Evolutionary conservation across 441 rosid genomes (phyloP).

Genomic region (Aleurites moluccanus): DNA sequence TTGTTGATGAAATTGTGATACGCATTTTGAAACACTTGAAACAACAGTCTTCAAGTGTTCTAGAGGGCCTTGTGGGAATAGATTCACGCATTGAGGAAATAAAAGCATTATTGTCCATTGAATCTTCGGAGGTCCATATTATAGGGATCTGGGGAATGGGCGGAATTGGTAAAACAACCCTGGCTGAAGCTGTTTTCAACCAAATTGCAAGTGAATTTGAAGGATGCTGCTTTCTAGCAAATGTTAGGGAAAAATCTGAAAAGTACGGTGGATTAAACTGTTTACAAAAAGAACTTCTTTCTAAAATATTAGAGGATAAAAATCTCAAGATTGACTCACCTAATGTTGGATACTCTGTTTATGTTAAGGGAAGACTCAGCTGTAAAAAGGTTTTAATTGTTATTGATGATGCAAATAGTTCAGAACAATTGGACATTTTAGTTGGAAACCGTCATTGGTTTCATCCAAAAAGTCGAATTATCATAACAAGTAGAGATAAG

Average conservation of each 20-base stretch:
- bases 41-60: background rate
- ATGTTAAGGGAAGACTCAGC: background rate
- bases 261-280: background rate
- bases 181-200: conserved; percentile 17
- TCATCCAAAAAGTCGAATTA: conserved; percentile 13
- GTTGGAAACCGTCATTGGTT: background rate
- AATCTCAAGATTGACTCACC: background rate
- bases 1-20: background rate
- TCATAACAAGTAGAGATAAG: conserved; percentile 22
- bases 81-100: background rate
- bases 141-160: conserved; percentile 25
- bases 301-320: background rate
- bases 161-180: conserved; percentile 21
- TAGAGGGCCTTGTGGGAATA: conserved; percentile 1
- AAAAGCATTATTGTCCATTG: background rate
- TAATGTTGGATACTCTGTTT: background rate
- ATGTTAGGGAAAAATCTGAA: conserved; percentile 10
- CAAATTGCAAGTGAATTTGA: background rate
- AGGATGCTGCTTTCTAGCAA: conserved; percentile 9
- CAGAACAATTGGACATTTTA: conserved; percentile 11
- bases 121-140: background rate
- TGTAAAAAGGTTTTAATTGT: conserved; percentile 7
- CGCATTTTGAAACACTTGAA: background rate
- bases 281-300: conserved; percentile 16
- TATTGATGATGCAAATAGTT: conserved; percentile 10